Conservation (phyloP, 805 yeast genomes). For the Candida taoyuanica region DNA sequence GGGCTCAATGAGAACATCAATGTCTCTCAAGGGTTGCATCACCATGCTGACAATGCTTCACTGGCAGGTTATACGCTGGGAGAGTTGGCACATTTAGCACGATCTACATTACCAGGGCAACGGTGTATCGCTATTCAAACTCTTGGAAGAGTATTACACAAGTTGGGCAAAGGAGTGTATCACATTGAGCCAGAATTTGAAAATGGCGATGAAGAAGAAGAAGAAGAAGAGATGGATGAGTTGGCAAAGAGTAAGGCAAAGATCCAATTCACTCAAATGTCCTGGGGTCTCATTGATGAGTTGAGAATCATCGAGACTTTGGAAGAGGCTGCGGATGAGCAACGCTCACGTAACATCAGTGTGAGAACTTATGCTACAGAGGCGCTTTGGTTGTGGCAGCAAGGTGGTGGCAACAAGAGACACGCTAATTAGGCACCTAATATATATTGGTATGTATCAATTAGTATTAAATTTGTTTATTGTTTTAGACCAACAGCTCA, state of each 20-base stretch:
- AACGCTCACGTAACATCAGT: slow-evolving; percentile 57
- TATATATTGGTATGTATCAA: neutral
- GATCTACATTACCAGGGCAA: slow-evolving; percentile 81
- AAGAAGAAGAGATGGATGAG: slow-evolving; percentile 29
- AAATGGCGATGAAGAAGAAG: slow-evolving; percentile 25
- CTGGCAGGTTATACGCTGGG: slow-evolving; percentile 88
- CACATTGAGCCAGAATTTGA: slow-evolving; percentile 45
- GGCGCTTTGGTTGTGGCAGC: slow-evolving; percentile 85
- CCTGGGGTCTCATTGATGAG: slow-evolving; percentile 70
- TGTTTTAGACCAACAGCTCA: slow-evolving; percentile 16
- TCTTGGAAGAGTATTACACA: slow-evolving; percentile 80
- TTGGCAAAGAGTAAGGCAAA: slow-evolving; percentile 29
- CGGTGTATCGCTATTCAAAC: slow-evolving; percentile 83
- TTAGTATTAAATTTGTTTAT: no score
- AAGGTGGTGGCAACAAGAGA: slow-evolving; percentile 38
- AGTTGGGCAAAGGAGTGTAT: slow-evolving; percentile 61
- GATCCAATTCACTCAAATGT: slow-evolving; percentile 35
- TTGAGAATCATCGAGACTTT: slow-evolving; percentile 61
- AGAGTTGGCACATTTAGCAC: slow-evolving; percentile 73
- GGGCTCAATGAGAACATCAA: slow-evolving; percentile 43
- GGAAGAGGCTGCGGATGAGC: slow-evolving; percentile 64
- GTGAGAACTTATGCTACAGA: slow-evolving; percentile 82
- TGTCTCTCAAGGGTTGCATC: slow-evolving; percentile 72
- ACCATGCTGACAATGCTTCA: slow-evolving; percentile 84
- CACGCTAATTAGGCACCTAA: slow-evolving; percentile 26